Conservation (phyloP, 2,329 filamentous ascomycete species). For the Paecilomyces sp. region DNA sequence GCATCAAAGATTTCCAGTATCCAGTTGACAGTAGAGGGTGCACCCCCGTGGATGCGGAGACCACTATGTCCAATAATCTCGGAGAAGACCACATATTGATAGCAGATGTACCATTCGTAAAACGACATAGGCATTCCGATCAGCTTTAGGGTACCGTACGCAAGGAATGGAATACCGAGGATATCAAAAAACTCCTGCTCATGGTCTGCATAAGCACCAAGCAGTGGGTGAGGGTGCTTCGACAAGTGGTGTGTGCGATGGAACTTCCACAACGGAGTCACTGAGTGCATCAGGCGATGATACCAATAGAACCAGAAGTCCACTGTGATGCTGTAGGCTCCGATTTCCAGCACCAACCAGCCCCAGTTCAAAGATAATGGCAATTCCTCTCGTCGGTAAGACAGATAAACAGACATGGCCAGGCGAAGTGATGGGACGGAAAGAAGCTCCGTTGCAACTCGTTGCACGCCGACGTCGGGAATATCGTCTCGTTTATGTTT, state of each 20-base stretch:
- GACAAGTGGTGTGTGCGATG: conserved; percentile 37
- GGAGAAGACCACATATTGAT: conserved; percentile 35
- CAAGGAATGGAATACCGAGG: conserved; percentile 28
- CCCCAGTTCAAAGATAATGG: conserved; percentile 18
- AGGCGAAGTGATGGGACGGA: too few species aligned
- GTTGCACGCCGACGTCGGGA: too few species aligned
- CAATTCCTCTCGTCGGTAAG: too few species aligned
- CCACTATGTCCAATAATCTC: conserved; percentile 35
- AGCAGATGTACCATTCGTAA: conserved; percentile 39
- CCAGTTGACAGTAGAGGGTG: conserved; percentile 24
- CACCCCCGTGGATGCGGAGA: conserved; percentile 16
- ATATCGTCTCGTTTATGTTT: too few species aligned
- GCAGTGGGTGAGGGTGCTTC: conserved; percentile 33
- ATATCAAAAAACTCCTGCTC: conserved; percentile 36
- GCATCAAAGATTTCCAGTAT: conserved; percentile 22
- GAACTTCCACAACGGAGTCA: conserved; percentile 26
- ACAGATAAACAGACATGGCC: too few species aligned
- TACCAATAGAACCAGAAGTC: conserved; percentile 41
- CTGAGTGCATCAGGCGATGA: conserved; percentile 30
- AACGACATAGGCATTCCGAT: conserved; percentile 35
- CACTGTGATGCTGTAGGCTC: conserved; percentile 31
- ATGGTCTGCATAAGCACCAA: conserved; percentile 31
- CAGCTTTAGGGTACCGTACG: conserved; percentile 24
- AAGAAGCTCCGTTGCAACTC: too few species aligned
- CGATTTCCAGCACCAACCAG: conserved; percentile 29